These are phyloP conservation scores for Takakia lepidozioides DNA, from an alignment of 225 moss, liverwort and hornwort species.

Conservation along the genomic window DNA sequence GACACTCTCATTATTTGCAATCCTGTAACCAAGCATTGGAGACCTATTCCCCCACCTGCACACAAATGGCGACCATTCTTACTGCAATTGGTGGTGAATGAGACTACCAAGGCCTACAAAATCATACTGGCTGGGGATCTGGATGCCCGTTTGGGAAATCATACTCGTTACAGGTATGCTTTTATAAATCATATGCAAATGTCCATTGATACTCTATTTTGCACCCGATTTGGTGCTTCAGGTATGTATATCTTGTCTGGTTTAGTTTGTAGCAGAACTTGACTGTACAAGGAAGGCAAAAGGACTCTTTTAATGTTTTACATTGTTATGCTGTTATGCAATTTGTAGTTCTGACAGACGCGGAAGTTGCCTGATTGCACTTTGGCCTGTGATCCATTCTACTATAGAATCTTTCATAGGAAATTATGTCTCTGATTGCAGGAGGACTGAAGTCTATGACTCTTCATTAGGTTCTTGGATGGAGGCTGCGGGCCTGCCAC, in stretches of 20 bases:
- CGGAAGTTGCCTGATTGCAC: too few species aligned
- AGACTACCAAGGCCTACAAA: slow-evolving; percentile 4
- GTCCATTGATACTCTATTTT: not conserved
- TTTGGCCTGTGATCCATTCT: too few species aligned
- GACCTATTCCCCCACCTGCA: slow-evolving; percentile 6
- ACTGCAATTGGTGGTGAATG: slow-evolving; percentile 4
- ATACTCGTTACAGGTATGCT: not conserved
- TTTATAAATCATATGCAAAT: not conserved
- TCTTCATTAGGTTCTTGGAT: slow-evolving; percentile 5
- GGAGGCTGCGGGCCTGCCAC: slow-evolving; percentile 8
- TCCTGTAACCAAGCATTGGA: slow-evolving; percentile 11
- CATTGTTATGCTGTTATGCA: too few species aligned
- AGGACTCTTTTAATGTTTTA: too few species aligned
- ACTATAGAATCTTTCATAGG: too few species aligned
- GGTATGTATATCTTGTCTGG: too few species aligned
- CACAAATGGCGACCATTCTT: slow-evolving; percentile 5
- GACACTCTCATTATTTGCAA: slow-evolving; percentile 11
- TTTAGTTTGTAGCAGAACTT: too few species aligned
- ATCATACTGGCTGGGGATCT: slow-evolving; percentile 13
- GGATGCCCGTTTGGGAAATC: slow-evolving; percentile 4
- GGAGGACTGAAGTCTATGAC: slow-evolving; percentile 15
- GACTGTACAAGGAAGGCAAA: too few species aligned
- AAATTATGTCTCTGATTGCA: too few species aligned
- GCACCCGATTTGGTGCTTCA: too few species aligned
- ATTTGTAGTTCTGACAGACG: too few species aligned